phyloP scores from a whole-genome alignment of 164 flowering plant genomes.

The Sedum album region DNA sequence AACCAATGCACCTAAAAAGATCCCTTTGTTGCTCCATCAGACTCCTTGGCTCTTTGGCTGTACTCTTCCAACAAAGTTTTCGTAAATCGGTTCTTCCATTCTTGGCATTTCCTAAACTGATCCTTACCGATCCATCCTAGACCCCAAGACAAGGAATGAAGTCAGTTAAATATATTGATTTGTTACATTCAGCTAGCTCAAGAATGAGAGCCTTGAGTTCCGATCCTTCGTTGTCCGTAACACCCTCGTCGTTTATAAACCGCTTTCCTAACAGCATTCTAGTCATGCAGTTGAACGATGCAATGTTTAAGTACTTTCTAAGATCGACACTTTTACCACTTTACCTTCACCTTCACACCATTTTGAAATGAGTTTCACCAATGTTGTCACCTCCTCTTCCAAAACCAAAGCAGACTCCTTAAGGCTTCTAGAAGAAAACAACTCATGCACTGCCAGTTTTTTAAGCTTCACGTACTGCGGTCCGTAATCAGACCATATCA shows the following conservation, averaged over 20 bases:
- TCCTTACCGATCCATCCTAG: conserved; percentile 29
- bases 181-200: conserved; percentile 28
- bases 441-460: conserved; percentile 30
- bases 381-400: conserved; percentile 38
- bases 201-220: conserved; percentile 34
- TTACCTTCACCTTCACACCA: conserved; percentile 16
- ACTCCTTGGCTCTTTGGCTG: conserved; percentile 20
- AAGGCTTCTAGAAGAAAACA: conserved; percentile 29
- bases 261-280: conserved; percentile 37
- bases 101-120: conserved; percentile 27
- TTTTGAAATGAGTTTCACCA: conserved; percentile 31
- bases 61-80: conserved; percentile 37
- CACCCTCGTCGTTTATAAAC: conserved; percentile 29
- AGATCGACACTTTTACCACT: conserved; percentile 20
- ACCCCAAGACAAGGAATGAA: conserved; percentile 40
- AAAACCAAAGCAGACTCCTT: conserved; percentile 25
- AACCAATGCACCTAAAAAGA: conserved; percentile 37
- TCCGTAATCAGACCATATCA: conserved; percentile 43
- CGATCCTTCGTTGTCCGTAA: conserved; percentile 30
- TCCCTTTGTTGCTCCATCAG: conserved; percentile 23
- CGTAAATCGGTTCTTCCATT: conserved; percentile 28
- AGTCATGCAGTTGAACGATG: conserved; percentile 40
- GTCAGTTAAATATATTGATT: conserved; percentile 26
- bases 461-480: conserved; percentile 39
- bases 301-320: conserved; percentile 30